Evolutionary conservation across 2,329 filamentous ascomycete species (phyloP), one percentile per base, ranked within the genome.

Genomic region (Bipolaris cookei): DNA sequence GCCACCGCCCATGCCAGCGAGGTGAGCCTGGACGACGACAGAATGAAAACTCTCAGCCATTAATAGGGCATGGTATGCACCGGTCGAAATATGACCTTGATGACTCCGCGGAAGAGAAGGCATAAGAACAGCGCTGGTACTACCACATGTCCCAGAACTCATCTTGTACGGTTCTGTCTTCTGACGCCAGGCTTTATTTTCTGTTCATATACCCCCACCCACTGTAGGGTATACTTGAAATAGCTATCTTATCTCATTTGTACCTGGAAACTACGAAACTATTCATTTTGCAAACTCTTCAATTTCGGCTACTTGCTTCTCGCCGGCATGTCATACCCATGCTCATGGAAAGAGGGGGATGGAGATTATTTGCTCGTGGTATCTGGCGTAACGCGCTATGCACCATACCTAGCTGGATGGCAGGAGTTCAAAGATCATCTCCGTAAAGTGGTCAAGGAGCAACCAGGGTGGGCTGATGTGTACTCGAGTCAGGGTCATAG

Each of bases 351-450:
- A 59, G 64, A 65, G 21, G 62, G 52, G 14, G 61, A 66, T 16
- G 70, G 68, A 5, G 66, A 75, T 30, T 76, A 68, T 30, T 37
- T 76, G 45, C 59, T 76, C 18, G 68, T 74, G 6, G 67, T 66
- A 16, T 71, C 67, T 46, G 73, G 71, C 4, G 55, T 56, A 14
- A 66, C 56, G 7, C 64, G 62, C 5, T 62, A 65, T 53, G 69
- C 69, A 21, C 67, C 71, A 1, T 74, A 69, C 42, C 51, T 76
- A 32, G 51, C 59, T 1, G 69, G 63, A 6, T 77, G 75, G 75
- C 67, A 73, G 66, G 67, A 70, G n/a, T 72, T 76, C 62, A 77
- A 77, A 58, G 75, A 77, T 35, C 60, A 72, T 25, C 66, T 76
- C 25, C 68, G 75, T 7, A 70, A 65, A 49, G 61, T 66, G 7